Conservation (phyloP, 805 yeast genomes). For the Cyberlindnera amylophila region DNA sequence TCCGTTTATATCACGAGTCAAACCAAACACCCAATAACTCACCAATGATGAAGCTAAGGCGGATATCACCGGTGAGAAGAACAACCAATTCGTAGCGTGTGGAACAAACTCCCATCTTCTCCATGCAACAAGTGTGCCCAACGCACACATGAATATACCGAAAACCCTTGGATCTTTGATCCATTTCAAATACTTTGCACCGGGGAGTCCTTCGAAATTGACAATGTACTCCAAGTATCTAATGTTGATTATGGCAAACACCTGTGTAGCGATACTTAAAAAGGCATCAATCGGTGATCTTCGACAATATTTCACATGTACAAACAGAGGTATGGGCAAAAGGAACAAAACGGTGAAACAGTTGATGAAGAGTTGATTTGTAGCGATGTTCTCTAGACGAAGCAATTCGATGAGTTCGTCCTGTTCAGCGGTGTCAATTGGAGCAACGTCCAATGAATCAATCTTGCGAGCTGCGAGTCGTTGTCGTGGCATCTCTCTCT, state of each 20-base stretch:
- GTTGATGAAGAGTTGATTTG: slow-evolving; percentile 17
- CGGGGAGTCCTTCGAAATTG: slow-evolving; percentile 1
- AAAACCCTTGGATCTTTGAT: slow-evolving; percentile 6
- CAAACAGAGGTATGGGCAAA: slow-evolving; percentile 17
- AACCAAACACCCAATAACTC: slow-evolving; percentile 10
- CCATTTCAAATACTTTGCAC: not conserved
- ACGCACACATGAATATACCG: slow-evolving; percentile 3
- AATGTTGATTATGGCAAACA: slow-evolving; percentile 8
- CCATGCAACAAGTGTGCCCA: slow-evolving; percentile 5
- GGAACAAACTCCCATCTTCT: slow-evolving; percentile 3
- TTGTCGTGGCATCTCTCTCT: slow-evolving; percentile 13
- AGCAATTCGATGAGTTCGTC: slow-evolving; percentile 19
- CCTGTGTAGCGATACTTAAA: slow-evolving; percentile 6
- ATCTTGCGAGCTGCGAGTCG: slow-evolving; percentile 13
- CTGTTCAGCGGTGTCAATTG: slow-evolving; percentile 20
- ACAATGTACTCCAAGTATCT: slow-evolving; percentile 9
- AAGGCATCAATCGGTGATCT: slow-evolving; percentile 11
- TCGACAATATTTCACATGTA: slow-evolving; percentile 13
- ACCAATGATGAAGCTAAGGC: slow-evolving; percentile 9
- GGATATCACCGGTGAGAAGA: slow-evolving; percentile 10
- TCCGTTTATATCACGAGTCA: slow-evolving; percentile 7
- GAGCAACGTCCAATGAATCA: slow-evolving; percentile 11
- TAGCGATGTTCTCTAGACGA: slow-evolving; percentile 9
- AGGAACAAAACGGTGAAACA: slow-evolving; percentile 16
- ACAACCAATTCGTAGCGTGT: slow-evolving; percentile 6